Conservation (phyloP, 2,329 filamentous ascomycete species). For the Ceratocystis cubensis region DNA sequence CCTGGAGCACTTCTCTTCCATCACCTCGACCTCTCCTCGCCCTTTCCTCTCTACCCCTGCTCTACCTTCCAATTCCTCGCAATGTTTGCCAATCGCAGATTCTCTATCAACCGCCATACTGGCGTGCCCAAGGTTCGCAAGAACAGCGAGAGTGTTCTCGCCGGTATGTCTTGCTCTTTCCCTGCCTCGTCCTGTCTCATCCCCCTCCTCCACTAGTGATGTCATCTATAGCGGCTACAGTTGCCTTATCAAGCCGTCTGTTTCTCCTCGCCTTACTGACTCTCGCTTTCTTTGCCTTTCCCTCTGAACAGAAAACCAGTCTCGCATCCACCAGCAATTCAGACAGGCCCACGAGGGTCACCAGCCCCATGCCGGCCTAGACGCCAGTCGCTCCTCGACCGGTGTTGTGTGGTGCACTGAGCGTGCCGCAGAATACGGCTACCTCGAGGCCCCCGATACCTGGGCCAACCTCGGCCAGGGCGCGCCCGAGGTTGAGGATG, state of each 20-base stretch:
- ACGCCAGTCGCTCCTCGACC: slow-evolving; percentile 75
- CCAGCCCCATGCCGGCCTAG: slow-evolving; percentile 79
- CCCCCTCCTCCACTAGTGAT: background rate
- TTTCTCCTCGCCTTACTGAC: background rate
- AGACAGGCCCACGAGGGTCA: slow-evolving; percentile 82
- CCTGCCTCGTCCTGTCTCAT: background rate
- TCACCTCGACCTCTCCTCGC: background rate
- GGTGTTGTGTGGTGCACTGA: slow-evolving; percentile 91
- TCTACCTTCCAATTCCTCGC: slow-evolving; percentile 22
- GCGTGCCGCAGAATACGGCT: slow-evolving; percentile 79
- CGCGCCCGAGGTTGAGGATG: slow-evolving; percentile 85
- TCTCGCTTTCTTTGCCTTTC: background rate
- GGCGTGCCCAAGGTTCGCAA: slow-evolving; percentile 40
- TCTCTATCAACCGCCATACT: slow-evolving; percentile 55
- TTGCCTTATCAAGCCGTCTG: background rate
- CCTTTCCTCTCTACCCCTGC: background rate
- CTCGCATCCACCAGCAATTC: slow-evolving; percentile 79
- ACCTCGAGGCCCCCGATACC: slow-evolving; percentile 61
- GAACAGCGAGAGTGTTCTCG: slow-evolving; percentile 20
- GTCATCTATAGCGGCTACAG: slow-evolving; percentile 8
- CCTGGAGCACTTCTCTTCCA: background rate
- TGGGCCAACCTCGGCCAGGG: slow-evolving; percentile 96
- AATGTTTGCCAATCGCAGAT: slow-evolving; percentile 45
- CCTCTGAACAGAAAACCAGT: slow-evolving; percentile 52
- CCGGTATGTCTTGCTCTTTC: slow-evolving; percentile 11